phyloP scores from a whole-genome alignment of 805 yeast species.

The Lachancea meyersii region DNA sequence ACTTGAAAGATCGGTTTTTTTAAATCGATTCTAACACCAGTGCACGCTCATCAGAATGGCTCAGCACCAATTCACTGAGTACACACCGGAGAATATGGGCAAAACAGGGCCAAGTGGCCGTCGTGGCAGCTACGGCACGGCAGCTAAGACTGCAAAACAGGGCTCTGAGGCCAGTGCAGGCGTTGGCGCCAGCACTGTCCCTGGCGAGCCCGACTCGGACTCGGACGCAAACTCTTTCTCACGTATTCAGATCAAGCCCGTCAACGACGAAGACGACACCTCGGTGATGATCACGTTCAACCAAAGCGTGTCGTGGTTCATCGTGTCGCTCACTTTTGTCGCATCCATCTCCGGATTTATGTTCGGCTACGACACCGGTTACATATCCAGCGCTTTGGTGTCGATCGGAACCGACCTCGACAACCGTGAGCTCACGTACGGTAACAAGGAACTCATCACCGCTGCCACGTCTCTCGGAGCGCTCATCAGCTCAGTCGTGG shows the following conservation, averaged over 20 bases:
- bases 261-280: slow-evolving; percentile 45
- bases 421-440: slow-evolving; percentile 51
- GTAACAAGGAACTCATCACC: slow-evolving; percentile 84
- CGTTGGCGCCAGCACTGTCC: background rate
- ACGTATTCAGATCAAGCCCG: slow-evolving; percentile 31
- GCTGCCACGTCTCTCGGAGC: slow-evolving; percentile 96
- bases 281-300: slow-evolving; percentile 44
- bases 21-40: no score
- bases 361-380: slow-evolving; percentile 98
- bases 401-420: slow-evolving; percentile 74
- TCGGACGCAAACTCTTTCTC: slow-evolving; percentile 1
- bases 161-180: background rate
- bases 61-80: slow-evolving; percentile 1
- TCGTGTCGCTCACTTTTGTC: slow-evolving; percentile 61
- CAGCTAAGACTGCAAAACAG: no score
- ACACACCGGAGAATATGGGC: slow-evolving; percentile 1
- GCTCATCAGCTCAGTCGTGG: slow-evolving; percentile 64
- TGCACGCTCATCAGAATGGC: no score
- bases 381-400: slow-evolving; percentile 88
- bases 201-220: slow-evolving; percentile 1
- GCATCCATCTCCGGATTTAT: slow-evolving; percentile 91
- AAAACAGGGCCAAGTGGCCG: background rate
- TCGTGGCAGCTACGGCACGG: no score
- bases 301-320: slow-evolving; percentile 54
- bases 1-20: no score